Evolutionary conservation across 1,139 yeast genomes (phyloP).

Genomic region (Saccharomyces uvarum): DNA sequence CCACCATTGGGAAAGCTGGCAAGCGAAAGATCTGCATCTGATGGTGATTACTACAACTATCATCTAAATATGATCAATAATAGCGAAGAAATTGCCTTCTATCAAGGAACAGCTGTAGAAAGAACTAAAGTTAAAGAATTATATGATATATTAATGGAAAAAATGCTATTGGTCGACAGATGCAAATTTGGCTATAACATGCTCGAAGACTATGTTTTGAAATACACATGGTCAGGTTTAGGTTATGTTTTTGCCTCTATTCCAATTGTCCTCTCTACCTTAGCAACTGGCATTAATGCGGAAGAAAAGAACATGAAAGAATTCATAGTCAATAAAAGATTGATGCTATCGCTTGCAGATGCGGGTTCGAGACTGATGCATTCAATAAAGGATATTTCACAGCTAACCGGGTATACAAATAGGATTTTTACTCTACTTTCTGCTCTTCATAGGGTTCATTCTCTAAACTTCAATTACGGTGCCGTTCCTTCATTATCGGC

Average conservation of each 20-base stretch:
- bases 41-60: conserved; percentile 83
- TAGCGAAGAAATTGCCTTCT: conserved; percentile 90
- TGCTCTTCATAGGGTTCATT: conserved; percentile 76
- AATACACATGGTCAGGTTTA: conserved; percentile 91
- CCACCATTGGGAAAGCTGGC: conserved; percentile 83
- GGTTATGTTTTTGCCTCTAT: conserved; percentile 86
- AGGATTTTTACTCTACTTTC: conserved; percentile 70
- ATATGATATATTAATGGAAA: conserved; percentile 52
- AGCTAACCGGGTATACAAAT: conserved; percentile 84
- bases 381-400: conserved; percentile 87
- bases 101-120: conserved; percentile 83
- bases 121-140: conserved; percentile 56
- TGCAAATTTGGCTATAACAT: conserved; percentile 55
- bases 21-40: conserved; percentile 66
- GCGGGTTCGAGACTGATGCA: conserved; percentile 96
- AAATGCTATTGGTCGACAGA: conserved; percentile 38
- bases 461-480: conserved; percentile 58
- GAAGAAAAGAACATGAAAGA: conserved; percentile 67
- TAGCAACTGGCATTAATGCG: conserved; percentile 32
- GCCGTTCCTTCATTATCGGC: conserved; percentile 19
- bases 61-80: conserved; percentile 80
- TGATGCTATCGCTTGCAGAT: conserved; percentile 86
- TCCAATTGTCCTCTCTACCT: conserved; percentile 57
- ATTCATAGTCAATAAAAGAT: conserved; percentile 81
- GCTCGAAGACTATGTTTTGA: conserved; percentile 78